Percentiles rank a stretch among this genome's conserved stretches.
Evolutionary conservation across 225 moss, liverwort and hornwort species (phyloP).

Genomic region (Asterella californica): DNA sequence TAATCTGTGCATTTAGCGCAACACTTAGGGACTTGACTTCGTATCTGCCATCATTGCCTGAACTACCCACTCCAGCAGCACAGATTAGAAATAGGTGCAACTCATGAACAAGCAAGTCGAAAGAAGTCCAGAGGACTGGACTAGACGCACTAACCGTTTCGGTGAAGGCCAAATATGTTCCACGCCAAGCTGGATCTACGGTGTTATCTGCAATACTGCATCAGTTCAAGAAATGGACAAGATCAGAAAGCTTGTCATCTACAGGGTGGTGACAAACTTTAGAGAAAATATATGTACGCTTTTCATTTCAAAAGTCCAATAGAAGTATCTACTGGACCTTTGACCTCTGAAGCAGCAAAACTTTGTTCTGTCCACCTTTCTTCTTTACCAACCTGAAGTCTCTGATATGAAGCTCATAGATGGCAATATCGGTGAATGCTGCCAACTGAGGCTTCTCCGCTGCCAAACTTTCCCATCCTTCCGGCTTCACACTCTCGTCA

Average conservation of each 20-base stretch:
- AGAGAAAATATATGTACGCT: not conserved
- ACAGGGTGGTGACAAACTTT: not conserved
- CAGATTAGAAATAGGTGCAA: not conserved
- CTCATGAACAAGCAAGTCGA: not conserved
- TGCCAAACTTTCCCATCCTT: slow-evolving; percentile 68
- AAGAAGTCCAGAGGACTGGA: not conserved
- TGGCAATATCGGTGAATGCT: slow-evolving; percentile 80
- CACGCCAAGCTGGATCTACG: slow-evolving; percentile 64
- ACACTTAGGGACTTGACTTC: not conserved
- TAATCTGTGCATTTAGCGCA: too few relatives aligned
- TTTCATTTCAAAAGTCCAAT: not conserved
- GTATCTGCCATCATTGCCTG: not conserved
- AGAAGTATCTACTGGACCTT: not conserved
- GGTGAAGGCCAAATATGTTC: slow-evolving; percentile 85
- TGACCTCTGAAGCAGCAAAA: not conserved
- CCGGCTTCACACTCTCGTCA: slow-evolving; percentile 57
- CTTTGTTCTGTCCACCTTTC: not conserved
- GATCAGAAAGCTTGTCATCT: not conserved
- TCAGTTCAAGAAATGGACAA: not conserved
- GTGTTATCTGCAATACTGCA: slow-evolving; percentile 67
- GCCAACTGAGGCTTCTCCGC: slow-evolving; percentile 58
- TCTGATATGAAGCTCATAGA: slow-evolving; percentile 93
- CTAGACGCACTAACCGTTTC: slow-evolving; percentile 44
- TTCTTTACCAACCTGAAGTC: slow-evolving; percentile 67
- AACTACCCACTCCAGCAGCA: not conserved